Evolutionary conservation across 805 yeast genomes (phyloP), one percentile per base, ranked within the genome.

Genomic region (Starmerella floris): DNA sequence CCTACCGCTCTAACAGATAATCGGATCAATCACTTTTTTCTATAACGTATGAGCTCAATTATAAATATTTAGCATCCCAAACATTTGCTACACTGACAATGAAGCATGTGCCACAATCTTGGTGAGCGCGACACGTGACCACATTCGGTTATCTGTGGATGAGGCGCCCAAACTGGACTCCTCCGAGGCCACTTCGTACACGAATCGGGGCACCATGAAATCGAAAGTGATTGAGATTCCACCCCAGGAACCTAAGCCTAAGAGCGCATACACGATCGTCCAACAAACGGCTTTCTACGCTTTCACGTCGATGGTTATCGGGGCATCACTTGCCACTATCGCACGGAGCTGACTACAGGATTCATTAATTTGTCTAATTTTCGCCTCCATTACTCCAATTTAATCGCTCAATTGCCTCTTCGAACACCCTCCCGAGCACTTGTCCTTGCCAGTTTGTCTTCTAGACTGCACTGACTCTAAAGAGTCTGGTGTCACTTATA

Each of bases 261-360:
- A 33, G 5, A 8, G 22, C 8, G 4, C 21, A 10, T 33, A 9
- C 20, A 5, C 3, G 23, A 26, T 25, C 3, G 4, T 28, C 26
- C 23, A 32, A 27, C 17, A 11, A n/a, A 33, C 32, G 3, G 37
- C 37, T 5, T 39, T 39, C 35, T 31, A 32, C 38, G 17, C 37
- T 9, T 50, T 48, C 37, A 36, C 50, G 2, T 5, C 46, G 8
- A 23, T 48, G 35, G 39, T 50, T 16, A 36, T 50, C 19, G 51
- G 48, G n/a, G 49, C 51, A 22, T 35, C 53, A 2, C 31, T 50
- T 4, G 37, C 28, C n/a, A 37, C 51, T n/a, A 39, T 49, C 16
- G 22, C 30, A 23, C 21, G 34, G 34, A 35, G 49, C 30, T 49
- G 25, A 31, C 9, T 9, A n/a, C n/a, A n/a, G n/a, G n/a, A n/a